These are phyloP conservation scores for Phytophthora macrochlamydospora DNA, from an alignment of 352 stramenopile genomes.

Conservation along the genomic window DNA sequence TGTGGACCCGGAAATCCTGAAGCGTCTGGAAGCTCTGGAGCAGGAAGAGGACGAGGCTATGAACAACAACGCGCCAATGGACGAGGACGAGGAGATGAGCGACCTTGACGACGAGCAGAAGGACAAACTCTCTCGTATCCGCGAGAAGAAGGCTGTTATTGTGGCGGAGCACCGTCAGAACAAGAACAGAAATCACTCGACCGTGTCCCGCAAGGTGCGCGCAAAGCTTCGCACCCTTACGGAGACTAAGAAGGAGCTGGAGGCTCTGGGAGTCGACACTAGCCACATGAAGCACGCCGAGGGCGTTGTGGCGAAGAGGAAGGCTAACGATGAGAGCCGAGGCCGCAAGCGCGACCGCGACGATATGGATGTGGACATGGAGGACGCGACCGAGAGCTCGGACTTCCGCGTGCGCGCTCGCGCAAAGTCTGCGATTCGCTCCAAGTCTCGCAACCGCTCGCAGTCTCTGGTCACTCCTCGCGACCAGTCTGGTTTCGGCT, in stretches of 20 bases:
- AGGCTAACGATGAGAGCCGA: conserved; percentile 69
- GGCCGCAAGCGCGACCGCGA: conserved; percentile 87
- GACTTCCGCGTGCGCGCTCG: conserved; percentile 69
- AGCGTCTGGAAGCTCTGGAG: conserved; percentile 95
- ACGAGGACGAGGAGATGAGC: conserved; percentile 84
- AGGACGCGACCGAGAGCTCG: conserved; percentile 84
- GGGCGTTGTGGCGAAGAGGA: conserved; percentile 70
- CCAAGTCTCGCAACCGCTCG: conserved; percentile 85
- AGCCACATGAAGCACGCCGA: conserved; percentile 91
- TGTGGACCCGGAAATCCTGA: conserved; percentile 98
- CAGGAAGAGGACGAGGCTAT: conserved; percentile 96
- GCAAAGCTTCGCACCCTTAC: conserved; percentile 72
- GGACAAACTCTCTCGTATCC: conserved; percentile 84
- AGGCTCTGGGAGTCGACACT: conserved; percentile 91
- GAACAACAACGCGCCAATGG: conserved; percentile 90
- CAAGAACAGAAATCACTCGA: conserved; percentile 96
- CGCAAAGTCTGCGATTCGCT: conserved; percentile 72
- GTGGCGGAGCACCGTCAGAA: conserved; percentile 88
- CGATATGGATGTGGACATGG: conserved; percentile 88
- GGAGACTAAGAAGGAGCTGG: conserved; percentile 92
- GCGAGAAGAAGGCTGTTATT: conserved; percentile 87
- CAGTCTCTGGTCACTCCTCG: conserved; percentile 78
- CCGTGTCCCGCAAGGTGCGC: conserved; percentile 88
- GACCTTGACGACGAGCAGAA: conserved; percentile 97
- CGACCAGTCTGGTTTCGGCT: conserved; percentile 71